Conservation (phyloP, 108 stramenopile species). For the Stephanodiscus minutulus region DNA sequence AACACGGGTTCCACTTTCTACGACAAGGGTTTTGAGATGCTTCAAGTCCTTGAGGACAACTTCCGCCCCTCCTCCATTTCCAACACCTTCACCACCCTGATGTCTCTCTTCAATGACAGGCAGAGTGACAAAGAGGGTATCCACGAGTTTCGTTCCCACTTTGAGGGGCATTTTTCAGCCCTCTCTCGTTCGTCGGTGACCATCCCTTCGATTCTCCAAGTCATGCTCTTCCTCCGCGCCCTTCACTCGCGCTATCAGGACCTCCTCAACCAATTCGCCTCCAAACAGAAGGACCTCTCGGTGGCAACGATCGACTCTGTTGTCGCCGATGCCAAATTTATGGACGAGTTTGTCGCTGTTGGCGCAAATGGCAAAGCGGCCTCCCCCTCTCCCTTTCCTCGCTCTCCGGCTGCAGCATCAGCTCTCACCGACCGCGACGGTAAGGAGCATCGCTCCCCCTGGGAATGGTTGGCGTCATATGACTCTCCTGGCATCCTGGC, state of each 20-base stretch:
- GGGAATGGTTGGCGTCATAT: not conserved
- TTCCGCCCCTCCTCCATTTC: not conserved
- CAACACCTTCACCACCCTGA: no score
- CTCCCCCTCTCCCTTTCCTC: no score
- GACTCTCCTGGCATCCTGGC: not conserved
- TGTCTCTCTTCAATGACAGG: not conserved
- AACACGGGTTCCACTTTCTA: not conserved
- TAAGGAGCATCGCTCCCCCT: not conserved
- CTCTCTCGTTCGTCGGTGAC: not conserved
- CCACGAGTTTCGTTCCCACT: not conserved
- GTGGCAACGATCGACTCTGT: not conserved
- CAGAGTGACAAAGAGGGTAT: not conserved
- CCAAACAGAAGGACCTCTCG: not conserved
- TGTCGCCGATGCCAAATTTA: not conserved
- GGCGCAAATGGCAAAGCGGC: not conserved
- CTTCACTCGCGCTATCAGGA: not conserved
- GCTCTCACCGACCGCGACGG: not conserved
- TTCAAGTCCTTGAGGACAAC: not conserved
- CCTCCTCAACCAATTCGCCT: not conserved
- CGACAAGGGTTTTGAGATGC: constrained; percentile 1
- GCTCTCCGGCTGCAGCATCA: no score
- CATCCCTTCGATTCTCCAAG: not conserved
- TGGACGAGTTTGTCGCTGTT: not conserved
- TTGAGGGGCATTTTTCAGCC: not conserved
- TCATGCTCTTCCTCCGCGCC: not conserved